phyloP scores from a whole-genome alignment of 176 grass and related monocot genomes.

The Carex scoparia region DNA sequence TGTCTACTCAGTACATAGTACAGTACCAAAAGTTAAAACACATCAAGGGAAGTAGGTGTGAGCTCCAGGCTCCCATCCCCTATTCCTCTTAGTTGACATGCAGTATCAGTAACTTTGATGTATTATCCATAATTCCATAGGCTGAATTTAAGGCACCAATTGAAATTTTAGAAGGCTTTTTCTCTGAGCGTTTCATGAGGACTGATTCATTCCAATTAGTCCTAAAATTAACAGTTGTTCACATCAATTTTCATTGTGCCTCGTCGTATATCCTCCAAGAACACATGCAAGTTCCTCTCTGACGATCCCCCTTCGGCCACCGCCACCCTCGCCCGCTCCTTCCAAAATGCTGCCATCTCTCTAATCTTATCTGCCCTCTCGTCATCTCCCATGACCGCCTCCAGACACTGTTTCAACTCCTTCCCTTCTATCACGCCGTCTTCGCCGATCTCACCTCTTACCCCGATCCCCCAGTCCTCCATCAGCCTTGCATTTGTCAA shows the following conservation, averaged over 20 bases:
- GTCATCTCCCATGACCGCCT: slow-evolving; percentile 25
- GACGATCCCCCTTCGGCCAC: slow-evolving; percentile 34
- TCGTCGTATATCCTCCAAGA: slow-evolving; percentile 18
- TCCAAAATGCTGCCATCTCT: slow-evolving; percentile 44
- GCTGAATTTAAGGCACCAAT: no score
- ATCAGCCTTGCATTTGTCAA: slow-evolving; percentile 51
- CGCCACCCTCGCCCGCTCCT: slow-evolving; percentile 31
- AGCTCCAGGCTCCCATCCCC: no score
- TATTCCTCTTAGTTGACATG: no score
- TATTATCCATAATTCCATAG: no score
- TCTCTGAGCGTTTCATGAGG: no score
- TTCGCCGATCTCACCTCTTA: slow-evolving; percentile 36
- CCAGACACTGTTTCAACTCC: slow-evolving; percentile 51
- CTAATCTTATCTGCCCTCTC: slow-evolving; percentile 32
- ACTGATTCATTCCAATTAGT: background rate
- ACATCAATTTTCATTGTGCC: background rate
- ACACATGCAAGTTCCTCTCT: slow-evolving; percentile 43
- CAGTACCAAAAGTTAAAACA: no score
- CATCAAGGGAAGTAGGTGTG: no score
- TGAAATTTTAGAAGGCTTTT: no score
- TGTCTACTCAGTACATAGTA: no score
- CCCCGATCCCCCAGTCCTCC: slow-evolving; percentile 45
- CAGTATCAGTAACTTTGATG: no score
- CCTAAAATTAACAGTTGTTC: background rate
- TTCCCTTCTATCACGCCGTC: slow-evolving; percentile 44